phyloP scores from a whole-genome alignment of 305 asterid genomes.

The Fraxinus baroniana region DNA sequence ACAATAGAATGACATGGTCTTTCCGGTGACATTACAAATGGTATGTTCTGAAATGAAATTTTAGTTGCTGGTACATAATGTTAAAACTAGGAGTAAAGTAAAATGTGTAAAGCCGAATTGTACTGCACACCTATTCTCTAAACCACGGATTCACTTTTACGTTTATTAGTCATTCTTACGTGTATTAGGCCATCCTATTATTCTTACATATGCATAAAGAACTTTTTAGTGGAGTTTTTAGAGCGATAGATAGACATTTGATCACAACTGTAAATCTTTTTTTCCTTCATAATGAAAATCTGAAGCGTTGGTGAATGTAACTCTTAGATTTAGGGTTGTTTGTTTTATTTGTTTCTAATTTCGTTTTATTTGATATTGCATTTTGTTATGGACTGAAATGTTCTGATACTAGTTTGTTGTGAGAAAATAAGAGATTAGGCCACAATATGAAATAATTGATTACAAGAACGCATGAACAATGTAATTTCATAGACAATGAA shows the following conservation, averaged over 20 bases:
- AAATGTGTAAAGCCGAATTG: background rate
- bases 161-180: background rate
- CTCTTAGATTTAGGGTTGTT: background rate
- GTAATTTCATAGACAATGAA: no score
- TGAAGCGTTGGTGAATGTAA: background rate
- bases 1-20: conserved; percentile 72
- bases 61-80: background rate
- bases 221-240: background rate
- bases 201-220: background rate
- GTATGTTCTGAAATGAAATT: conserved; percentile 31
- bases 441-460: no score
- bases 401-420: no score
- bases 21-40: conserved; percentile 51
- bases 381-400: no score
- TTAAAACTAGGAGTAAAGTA: background rate
- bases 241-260: background rate
- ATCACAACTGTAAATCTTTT: background rate
- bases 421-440: no score
- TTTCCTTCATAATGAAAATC: background rate
- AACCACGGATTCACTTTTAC: background rate
- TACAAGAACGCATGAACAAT: no score
- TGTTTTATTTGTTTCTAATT: background rate
- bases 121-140: background rate
- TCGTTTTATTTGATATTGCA: background rate
- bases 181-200: background rate